Conservation (phyloP, 2,329 filamentous ascomycete species). For the Penicillium oxalicum region DNA sequence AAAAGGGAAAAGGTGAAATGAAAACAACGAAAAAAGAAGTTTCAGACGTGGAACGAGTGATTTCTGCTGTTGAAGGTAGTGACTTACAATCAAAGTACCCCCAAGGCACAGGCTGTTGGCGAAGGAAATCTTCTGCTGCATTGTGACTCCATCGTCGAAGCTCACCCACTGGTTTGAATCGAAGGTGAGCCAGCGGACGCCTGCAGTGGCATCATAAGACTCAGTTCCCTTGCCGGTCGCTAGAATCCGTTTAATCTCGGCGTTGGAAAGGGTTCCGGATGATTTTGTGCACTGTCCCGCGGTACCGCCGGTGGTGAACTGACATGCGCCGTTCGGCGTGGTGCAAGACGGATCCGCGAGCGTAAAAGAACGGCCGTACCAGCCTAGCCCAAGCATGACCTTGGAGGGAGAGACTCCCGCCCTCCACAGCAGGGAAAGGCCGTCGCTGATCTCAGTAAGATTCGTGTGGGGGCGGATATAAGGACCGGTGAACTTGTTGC, state of each 20-base stretch:
- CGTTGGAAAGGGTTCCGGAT: neutral
- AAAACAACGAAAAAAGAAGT: neutral
- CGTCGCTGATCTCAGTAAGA: constrained; percentile 25
- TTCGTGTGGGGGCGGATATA: constrained; percentile 20
- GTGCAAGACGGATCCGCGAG: neutral
- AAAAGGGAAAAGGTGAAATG: neutral
- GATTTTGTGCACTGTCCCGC: neutral
- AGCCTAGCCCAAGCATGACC: constrained; percentile 21
- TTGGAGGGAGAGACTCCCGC: constrained; percentile 15
- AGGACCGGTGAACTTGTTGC: constrained; percentile 10
- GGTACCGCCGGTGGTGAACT: neutral
- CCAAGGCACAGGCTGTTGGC: constrained; percentile 29
- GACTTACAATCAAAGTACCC: constrained; percentile 18
- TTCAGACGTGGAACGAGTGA: neutral
- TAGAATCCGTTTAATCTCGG: neutral
- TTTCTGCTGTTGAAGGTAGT: neutral
- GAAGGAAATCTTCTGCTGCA: constrained; percentile 28
- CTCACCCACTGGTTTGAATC: constrained; percentile 26
- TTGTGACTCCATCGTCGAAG: constrained; percentile 32
- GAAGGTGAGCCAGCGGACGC: constrained; percentile 14
- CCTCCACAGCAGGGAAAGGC: constrained; percentile 27
- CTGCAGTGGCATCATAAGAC: constrained; percentile 1
- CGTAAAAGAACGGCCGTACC: constrained; percentile 18
- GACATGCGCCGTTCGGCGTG: neutral
- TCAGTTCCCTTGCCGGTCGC: neutral